These are phyloP conservation scores for Calocera viscosa DNA, from an alignment of 768 basidiomycete genomes.

Conservation along the genomic window DNA sequence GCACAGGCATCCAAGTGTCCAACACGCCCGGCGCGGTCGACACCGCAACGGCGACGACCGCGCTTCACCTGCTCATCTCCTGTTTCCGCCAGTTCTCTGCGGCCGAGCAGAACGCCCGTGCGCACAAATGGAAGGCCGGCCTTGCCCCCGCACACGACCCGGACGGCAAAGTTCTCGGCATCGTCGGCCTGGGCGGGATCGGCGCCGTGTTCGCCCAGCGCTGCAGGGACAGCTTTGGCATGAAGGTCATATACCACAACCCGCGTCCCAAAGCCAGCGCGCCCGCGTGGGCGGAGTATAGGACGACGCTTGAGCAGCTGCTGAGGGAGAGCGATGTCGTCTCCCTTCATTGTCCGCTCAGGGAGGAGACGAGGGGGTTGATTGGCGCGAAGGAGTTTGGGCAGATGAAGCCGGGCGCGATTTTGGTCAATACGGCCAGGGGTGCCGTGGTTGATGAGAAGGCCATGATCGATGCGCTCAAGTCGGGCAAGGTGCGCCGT, in stretches of 20 bases:
- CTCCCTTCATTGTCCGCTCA: constrained; percentile 74
- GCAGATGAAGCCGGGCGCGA: constrained; percentile 59
- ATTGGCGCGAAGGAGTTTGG: constrained; percentile 67
- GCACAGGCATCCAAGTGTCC: constrained; percentile 59
- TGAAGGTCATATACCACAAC: constrained; percentile 70
- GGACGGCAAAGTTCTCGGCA: constrained; percentile 54
- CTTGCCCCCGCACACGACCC: constrained; percentile 47
- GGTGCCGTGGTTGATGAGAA: constrained; percentile 83
- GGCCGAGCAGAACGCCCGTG: constrained; percentile 39
- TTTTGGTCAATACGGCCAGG: constrained; percentile 81
- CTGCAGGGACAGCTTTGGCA: constrained; percentile 59
- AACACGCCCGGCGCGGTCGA: constrained; percentile 86
- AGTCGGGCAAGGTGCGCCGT: constrained; percentile 69
- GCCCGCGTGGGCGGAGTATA: constrained; percentile 68
- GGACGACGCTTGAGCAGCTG: constrained; percentile 45
- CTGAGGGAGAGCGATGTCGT: constrained; percentile 65
- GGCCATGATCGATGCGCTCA: constrained; percentile 71
- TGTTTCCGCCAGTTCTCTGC: constrained; percentile 59
- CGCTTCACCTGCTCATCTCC: constrained; percentile 69
- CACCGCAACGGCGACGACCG: constrained; percentile 83
- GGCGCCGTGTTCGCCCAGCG: constrained; percentile 58
- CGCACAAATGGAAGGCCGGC: constrained; percentile 48
- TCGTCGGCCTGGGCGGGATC: constrained; percentile 69
- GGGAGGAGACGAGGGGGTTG: constrained; percentile 55
- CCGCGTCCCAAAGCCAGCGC: constrained; percentile 37